Evolutionary conservation across 1,284 basidiomycete species (phyloP), one percentile per base, ranked within the genome.

Genomic region (Phenoliferia sp.): DNA sequence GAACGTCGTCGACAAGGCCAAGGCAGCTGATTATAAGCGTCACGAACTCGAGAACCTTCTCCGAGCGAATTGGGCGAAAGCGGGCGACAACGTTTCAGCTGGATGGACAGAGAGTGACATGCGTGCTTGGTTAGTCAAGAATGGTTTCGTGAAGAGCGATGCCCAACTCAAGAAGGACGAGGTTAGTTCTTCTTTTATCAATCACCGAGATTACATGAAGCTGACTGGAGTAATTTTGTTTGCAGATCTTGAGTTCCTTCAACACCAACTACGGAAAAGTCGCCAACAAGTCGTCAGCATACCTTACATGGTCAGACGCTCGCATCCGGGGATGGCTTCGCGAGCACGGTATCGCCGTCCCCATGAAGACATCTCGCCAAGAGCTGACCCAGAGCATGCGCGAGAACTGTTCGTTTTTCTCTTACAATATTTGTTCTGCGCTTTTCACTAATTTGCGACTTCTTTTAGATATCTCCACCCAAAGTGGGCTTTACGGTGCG

Each of bases 91-190:
- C 19, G 73, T 89, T 63, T 89, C 86, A 83, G 78, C 79, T 31
- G 82, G 87, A 0, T 96, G 92, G 92, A 83, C 84, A 61, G 91
- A 95, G 74, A 86, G 84, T 56, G 87, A 89, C 72, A 85, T 94
- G 74, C 85, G 84, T 58, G 79, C 83, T 10, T 96, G 89, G 88
- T 85, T 96, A 59, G 82, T 89, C 67, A 83, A 89, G 50, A 83
- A 90, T 74, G 87, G 87, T 12, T 87, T 89, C 78, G 77, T 92
- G 74, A 87, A 86, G 74, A 83, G 81, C 44, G 87, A 89, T 71
- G 84, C 83, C 12, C 80, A 88, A 77, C 84, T 84, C 34, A 76
- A 70, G 58, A 70, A 71, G 61, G 76, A 77, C 36, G 74, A 74
- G 61, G 69, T 76, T 33, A 33, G 68, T 54, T 19, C 9, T 6